A percentile compares a stretch with the other conserved stretches of the same genome.
Evolutionary conservation across 306 rosid species (phyloP).

Genomic region (Cucurbita moschata): DNA sequence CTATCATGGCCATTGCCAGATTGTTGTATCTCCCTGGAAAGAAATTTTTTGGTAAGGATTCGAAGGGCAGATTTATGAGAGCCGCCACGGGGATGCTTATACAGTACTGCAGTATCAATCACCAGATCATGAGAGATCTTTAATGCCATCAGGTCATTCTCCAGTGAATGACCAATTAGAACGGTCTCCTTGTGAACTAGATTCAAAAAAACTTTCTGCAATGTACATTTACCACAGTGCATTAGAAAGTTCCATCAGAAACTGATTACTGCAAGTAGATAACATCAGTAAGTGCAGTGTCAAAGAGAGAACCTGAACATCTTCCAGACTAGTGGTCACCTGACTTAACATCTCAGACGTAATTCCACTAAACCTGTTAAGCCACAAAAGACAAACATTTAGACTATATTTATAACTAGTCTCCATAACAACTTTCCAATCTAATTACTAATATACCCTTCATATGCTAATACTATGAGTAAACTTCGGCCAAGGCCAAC

Average conservation of each 20-base stretch:
- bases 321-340: conserved; percentile 69
- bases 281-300: neutral
- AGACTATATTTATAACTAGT: too few relatives aligned
- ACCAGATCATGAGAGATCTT: conserved; percentile 61
- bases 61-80: conserved; percentile 78
- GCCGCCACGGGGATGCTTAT: conserved; percentile 52
- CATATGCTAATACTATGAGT: too few relatives aligned
- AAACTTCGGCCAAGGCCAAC: too few relatives aligned
- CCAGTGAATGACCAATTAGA: conserved; percentile 86
- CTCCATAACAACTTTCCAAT: too few relatives aligned
- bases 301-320: conserved; percentile 60
- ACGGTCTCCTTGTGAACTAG: conserved; percentile 76
- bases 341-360: conserved; percentile 72
- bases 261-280: conserved; percentile 6
- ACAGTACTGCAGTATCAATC: conserved; percentile 78
- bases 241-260: conserved; percentile 13
- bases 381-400: neutral
- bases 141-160: conserved; percentile 80
- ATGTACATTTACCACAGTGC: conserved; percentile 22
- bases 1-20: conserved; percentile 89
- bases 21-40: conserved; percentile 79
- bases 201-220: conserved; percentile 61
- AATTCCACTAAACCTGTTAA: conserved; percentile 87
- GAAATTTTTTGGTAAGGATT: conserved; percentile 59
- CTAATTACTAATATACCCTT: too few relatives aligned